Percentiles rank a stretch among this genome's conserved stretches.
These are phyloP conservation scores for Pseudopithomyces maydicus DNA, from an alignment of 2,329 filamentous ascomycete species.

Conservation along the genomic window DNA sequence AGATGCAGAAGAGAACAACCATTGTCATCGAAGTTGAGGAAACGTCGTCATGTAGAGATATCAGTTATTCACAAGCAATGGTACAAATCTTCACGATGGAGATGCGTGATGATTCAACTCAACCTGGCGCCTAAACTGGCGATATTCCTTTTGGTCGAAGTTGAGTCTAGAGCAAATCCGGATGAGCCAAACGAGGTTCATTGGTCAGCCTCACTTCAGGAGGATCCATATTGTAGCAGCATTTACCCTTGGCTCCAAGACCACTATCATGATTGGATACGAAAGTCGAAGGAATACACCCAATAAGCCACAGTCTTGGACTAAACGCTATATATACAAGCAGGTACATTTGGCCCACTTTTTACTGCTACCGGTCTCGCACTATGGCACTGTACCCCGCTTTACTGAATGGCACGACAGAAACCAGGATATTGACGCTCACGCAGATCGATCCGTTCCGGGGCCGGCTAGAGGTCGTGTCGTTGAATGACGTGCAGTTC, in stretches of 20 bases:
- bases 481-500: background rate
- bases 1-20: too few relatives aligned
- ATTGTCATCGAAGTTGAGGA: too few relatives aligned
- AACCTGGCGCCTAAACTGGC: too few relatives aligned
- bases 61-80: too few relatives aligned
- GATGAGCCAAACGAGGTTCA: background rate
- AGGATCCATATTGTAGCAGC: background rate
- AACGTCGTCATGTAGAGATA: too few relatives aligned
- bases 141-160: too few relatives aligned
- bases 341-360: background rate
- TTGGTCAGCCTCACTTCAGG: background rate
- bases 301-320: background rate
- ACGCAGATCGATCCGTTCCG: background rate
- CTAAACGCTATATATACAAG: background rate
- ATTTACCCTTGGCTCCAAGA: background rate
- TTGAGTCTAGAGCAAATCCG: too few relatives aligned
- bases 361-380: background rate
- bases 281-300: background rate
- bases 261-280: background rate
- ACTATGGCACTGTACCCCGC: background rate
- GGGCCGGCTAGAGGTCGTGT: background rate
- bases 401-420: background rate
- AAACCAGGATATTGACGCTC: background rate
- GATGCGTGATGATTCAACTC: too few relatives aligned
- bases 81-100: too few relatives aligned